These are phyloP conservation scores for Amaranthus palmeri DNA, from an alignment of 148 eudicot genomes.

Conservation along the genomic window DNA sequence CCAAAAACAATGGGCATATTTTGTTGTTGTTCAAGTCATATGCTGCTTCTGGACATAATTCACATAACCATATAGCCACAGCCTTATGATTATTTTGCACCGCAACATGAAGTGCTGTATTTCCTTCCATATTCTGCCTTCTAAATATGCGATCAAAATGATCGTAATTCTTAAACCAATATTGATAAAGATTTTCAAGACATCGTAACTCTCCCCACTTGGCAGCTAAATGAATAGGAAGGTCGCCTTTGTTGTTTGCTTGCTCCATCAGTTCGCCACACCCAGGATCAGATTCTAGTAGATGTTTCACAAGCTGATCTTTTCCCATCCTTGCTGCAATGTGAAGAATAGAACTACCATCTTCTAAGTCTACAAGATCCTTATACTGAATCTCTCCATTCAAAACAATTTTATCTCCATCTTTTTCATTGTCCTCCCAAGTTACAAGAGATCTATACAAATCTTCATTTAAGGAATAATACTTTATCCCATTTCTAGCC, in stretches of 20 bases:
- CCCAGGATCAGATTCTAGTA: background rate
- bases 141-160: background rate
- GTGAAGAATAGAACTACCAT: background rate
- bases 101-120: constrained; percentile 1
- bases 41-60: background rate
- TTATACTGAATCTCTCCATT: background rate
- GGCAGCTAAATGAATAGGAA: constrained; percentile 3
- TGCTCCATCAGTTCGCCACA: background rate
- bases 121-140: background rate
- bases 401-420: background rate
- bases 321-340: background rate
- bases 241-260: constrained; percentile 5
- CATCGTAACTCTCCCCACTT: background rate
- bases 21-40: constrained; percentile 1
- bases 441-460: background rate
- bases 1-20: constrained; percentile 1
- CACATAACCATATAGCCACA: background rate
- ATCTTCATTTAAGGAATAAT: background rate
- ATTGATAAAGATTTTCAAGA: background rate
- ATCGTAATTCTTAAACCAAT: too few relatives aligned
- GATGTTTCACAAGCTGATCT: background rate
- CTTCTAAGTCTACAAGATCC: background rate
- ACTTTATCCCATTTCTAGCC: background rate
- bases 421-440: background rate
- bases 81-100: background rate